Conservation (phyloP, 805 yeast species). For the Cyberlindnera veronae region DNA sequence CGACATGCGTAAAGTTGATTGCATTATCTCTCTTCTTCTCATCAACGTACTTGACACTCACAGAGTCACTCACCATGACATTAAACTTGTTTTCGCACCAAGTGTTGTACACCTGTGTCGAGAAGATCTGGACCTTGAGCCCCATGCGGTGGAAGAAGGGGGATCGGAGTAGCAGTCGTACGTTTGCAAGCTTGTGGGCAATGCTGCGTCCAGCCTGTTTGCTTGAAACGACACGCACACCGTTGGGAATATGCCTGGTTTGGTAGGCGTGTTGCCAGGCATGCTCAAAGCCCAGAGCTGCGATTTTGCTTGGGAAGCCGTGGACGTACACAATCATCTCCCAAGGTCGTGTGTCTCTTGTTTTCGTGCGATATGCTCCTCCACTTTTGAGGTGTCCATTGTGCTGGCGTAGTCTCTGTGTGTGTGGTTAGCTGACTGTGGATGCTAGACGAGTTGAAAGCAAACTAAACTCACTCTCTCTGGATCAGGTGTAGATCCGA, state of each 20-base stretch:
- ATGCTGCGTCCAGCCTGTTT: slow-evolving; percentile 39
- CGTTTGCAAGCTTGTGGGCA: slow-evolving; percentile 45
- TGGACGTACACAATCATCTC: slow-evolving; percentile 56
- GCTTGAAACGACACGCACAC: slow-evolving; percentile 35
- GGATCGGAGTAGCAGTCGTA: slow-evolving; percentile 41
- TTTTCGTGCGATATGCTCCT: slow-evolving; percentile 69
- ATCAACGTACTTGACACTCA: slow-evolving; percentile 6
- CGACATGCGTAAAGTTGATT: slow-evolving; percentile 27
- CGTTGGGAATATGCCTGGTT: slow-evolving; percentile 53
- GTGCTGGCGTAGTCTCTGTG: slow-evolving; percentile 65
- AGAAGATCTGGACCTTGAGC: slow-evolving; percentile 46
- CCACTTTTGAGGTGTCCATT: slow-evolving; percentile 72
- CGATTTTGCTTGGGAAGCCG: slow-evolving; percentile 66
- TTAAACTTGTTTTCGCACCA: slow-evolving; percentile 25
- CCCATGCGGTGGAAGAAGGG: slow-evolving; percentile 43
- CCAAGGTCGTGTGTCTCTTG: slow-evolving; percentile 68
- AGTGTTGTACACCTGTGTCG: slow-evolving; percentile 21
- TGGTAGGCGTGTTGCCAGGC: slow-evolving; percentile 75
- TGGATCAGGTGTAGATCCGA: slow-evolving; percentile 85
- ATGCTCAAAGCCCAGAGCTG: slow-evolving; percentile 79
- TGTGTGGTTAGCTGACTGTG: slow-evolving; percentile 5
- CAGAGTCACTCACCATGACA: slow-evolving; percentile 5
- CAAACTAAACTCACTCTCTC: slow-evolving; percentile 34
- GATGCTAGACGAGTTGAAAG: no score
- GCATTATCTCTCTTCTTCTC: slow-evolving; percentile 10